Evolutionary conservation across 805 yeast genomes (phyloP), one percentile per base, ranked within the genome.

Genomic region (Saccharomycopsis sp.): DNA sequence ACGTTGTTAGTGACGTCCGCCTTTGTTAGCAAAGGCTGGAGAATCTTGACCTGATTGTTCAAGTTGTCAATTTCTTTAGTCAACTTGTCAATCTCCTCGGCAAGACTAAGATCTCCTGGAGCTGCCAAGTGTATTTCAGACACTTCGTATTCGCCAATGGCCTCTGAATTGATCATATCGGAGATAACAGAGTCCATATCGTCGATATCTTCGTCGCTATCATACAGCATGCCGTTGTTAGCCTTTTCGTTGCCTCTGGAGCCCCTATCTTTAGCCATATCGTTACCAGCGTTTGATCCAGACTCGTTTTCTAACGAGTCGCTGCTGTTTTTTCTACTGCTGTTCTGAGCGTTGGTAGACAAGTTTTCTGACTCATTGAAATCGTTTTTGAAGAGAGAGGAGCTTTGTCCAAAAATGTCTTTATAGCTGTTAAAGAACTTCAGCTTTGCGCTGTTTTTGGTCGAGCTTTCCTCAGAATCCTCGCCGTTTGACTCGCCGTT

Each of bases 1-100:
- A 79, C 71, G 67, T 88, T 88, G 67, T 89, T 87, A 0, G 95
- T 89, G 34, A 92, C 72, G 64, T 89, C 96, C 0, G 97, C 97
- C 66, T 92, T 92, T 51, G 77, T 74, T 46, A 89, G 69, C 51
- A 92, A 73, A 3, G 92, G 85, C 14, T 79, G 81, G 46, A 92
- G 70, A 23, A 91, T 80, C 2, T 75, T 74, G 47, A 81, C 72
- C 67, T 91, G 96, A 58, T 80, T 79, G 41, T 77, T 75, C 24
- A 88, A 70, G 54, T 76, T 78, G 24, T 77, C 81, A 4, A 89
- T 81, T 14, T 84, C 88, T 1, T 73, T 68, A 1, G 79, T 73
- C 15, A 91, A 68, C n/a, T 74, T 77, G 1, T 73, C 73, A 50
- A 91, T 88, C 57, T 85, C 88, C 57, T 85, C 89, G 1, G 84